A percentile compares a stretch with the other conserved stretches of the same genome.
Evolutionary conservation across 108 stramenopile genomes (phyloP).

Genomic region (Aureococcus anophagefferens): DNA sequence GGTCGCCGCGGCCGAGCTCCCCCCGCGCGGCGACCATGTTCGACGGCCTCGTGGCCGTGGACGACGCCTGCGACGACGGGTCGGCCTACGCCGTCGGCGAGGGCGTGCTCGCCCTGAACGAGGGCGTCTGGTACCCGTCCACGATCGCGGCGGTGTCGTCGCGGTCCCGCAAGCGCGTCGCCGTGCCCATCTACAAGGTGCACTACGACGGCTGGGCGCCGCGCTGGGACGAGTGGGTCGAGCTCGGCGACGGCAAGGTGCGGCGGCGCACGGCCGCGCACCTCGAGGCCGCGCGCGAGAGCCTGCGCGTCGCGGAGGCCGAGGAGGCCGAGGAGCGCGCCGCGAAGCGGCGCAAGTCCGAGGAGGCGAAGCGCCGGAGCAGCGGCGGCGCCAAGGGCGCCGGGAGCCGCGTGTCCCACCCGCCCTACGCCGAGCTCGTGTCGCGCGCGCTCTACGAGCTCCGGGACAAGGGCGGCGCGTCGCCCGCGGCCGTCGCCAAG

Average conservation of each 20-base stretch:
- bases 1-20: too few species aligned
- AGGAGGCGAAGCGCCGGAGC: too few species aligned
- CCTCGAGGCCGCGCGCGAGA: too few species aligned
- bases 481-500: neutral
- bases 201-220: neutral
- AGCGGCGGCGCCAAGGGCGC: too few species aligned
- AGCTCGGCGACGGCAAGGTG: too few species aligned
- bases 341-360: too few species aligned
- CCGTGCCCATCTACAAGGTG: neutral
- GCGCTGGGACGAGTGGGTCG: neutral
- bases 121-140: neutral
- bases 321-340: too few species aligned
- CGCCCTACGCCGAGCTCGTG: neutral
- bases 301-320: too few species aligned
- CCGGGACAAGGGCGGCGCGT: neutral
- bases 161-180: neutral
- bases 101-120: neutral
- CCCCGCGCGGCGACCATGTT: too few species aligned
- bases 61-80: neutral
- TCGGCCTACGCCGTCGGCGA: neutral
- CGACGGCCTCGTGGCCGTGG: too few species aligned
- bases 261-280: too few species aligned
- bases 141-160: neutral
- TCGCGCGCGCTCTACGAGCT: neutral
- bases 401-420: neutral